Base-by-base conservation (phyloP, 352 stramenopile genomes). In the Phytopythium litorale region DNA sequence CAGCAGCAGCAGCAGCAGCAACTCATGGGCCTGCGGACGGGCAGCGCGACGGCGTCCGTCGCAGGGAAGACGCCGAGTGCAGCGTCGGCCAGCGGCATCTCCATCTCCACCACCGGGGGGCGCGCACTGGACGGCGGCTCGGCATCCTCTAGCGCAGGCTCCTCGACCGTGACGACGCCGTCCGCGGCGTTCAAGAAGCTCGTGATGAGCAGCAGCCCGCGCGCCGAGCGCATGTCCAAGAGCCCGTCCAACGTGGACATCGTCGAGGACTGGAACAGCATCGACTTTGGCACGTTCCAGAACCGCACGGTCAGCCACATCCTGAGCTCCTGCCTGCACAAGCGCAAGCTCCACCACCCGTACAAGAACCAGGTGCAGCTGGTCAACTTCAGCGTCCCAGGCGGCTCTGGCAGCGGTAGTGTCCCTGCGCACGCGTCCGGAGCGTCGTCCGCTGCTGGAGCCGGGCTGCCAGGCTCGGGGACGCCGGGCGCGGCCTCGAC, bases 291-390 rank as follows among this genome's bases (percentile, higher is more conserved):
- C 8, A 92, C 80, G 13, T 92, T 90, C 57, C 83, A 92, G 70
- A 92, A 92, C 60, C 84, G 84, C 46, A 91, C 81, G 13, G 84
- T 93, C 50, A 93, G 83, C 65, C 84, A 91, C 58, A 93, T 93
- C 59, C 59, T 93, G 42, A 91, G 82, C 60, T 91, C 84, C 6
- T 93, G 84, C 58, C 63, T 91, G 60, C 80, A 93, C 72, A 91
- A 91, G 71, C 74, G 84, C 52, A 93, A 93, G 65, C 60, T 93
- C 18, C 78, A 91, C 50, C 79, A 91, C 60, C 84, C 84, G 13
- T 93, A 93, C 77, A 93, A 93, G 72, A 86, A 93, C 54, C 82
- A 88, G 43, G 79, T 93, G 33, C 87, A 90, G 57, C 70, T 93
- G 3, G 78, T 93, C 58, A 93, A 93, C 62, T 92, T 93, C 58